Evolutionary conservation across 768 basidiomycete species (phyloP).

Genomic region (Dioszegia hungarica): DNA sequence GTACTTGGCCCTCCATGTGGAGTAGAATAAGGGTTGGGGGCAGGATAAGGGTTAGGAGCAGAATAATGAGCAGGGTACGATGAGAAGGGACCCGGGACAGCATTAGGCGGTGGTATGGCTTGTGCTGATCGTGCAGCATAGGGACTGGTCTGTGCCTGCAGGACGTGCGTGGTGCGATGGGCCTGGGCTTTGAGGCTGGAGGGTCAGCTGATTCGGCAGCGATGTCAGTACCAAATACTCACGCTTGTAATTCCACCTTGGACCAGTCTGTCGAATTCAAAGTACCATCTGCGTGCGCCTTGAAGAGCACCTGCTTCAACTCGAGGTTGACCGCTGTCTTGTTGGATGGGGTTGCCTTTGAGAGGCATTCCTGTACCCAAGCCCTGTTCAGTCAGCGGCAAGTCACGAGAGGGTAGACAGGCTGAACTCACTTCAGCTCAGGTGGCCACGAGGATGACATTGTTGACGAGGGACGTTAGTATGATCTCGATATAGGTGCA

Average conservation of each 20-base stretch:
- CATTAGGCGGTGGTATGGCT: neutral
- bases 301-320: conserved; percentile 92
- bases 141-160: neutral
- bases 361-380: conserved; percentile 91
- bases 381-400: conserved; percentile 56
- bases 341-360: conserved; percentile 84
- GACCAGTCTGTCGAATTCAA: conserved; percentile 95
- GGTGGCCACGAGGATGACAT: conserved; percentile 26
- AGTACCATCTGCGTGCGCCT: conserved; percentile 75
- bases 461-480: neutral
- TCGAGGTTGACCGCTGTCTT: conserved; percentile 84
- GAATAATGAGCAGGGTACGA: neutral
- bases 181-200: conserved; percentile 37
- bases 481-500: neutral
- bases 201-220: conserved; percentile 48
- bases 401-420: neutral
- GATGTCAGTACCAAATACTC: conserved; percentile 34
- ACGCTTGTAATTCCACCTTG: conserved; percentile 82
- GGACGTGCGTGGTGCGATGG: conserved; percentile 28
- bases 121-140: neutral
- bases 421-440: conserved; percentile 12
- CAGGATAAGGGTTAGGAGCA: no score
- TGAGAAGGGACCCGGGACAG: neutral
- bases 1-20: no score
- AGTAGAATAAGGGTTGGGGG: no score